phyloP scores from a whole-genome alignment of 2,329 filamentous ascomycete species.

The Parafenestella ontariensis region DNA sequence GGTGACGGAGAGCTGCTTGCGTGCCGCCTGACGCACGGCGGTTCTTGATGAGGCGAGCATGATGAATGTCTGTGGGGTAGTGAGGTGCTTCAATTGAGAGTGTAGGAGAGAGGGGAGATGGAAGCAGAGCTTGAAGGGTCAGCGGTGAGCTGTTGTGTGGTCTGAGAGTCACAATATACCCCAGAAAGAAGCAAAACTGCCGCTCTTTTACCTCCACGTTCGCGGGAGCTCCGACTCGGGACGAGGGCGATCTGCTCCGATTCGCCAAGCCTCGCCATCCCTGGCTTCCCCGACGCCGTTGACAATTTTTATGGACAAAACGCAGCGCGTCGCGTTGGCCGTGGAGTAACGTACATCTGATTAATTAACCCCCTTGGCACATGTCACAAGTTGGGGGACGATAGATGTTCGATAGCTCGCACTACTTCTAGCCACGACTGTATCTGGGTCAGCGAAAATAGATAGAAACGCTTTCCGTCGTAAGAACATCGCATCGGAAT shows the following conservation, averaged over 20 bases:
- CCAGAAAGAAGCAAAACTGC: conserved; percentile 31
- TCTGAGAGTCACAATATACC: conserved; percentile 33
- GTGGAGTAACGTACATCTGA: neutral
- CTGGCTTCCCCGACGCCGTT: conserved; percentile 20
- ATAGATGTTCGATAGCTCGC: no score
- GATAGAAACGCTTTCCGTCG: neutral
- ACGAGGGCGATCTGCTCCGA: conserved; percentile 18
- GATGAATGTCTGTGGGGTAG: conserved; percentile 19
- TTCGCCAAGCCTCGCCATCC: conserved; percentile 20
- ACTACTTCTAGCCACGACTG: neutral
- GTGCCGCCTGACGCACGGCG: conserved; percentile 47
- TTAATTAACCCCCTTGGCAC: no score
- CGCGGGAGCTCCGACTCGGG: conserved; percentile 24
- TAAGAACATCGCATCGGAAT: neutral
- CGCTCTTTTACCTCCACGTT: conserved; percentile 15
- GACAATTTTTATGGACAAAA: conserved; percentile 26
- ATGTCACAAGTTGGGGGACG: no score
- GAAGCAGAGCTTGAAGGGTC: conserved; percentile 9
- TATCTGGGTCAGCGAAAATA: neutral
- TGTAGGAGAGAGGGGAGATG: conserved; percentile 10
- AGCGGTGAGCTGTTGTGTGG: conserved; percentile 20
- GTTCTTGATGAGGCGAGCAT: conserved; percentile 50
- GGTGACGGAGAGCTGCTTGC: conserved; percentile 43
- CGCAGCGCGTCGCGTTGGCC: conserved; percentile 16
- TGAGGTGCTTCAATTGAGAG: conserved; percentile 7